Evolutionary conservation across 768 basidiomycete genomes (phyloP), one percentile per base, ranked within the genome.

Genomic region (Pisolithus albus): DNA sequence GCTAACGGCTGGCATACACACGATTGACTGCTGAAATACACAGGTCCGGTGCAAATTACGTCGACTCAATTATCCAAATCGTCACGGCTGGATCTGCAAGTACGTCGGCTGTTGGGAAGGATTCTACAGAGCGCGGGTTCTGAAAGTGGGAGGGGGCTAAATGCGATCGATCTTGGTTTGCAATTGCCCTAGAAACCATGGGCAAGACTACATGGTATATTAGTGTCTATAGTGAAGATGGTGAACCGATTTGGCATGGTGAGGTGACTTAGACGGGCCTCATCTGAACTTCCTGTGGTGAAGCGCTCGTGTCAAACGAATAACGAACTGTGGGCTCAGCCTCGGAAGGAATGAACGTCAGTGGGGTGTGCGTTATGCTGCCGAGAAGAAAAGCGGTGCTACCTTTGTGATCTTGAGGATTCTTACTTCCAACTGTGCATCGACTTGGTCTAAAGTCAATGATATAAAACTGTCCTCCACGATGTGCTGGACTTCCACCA

Each of bases 41-140:
- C 60, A 89, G 86, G 87, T 92, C 90, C 56, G 92, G 92, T 34
- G 92, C 92, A 21, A 88, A 86, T 62, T 95, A 94, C 67, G 82
- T 92, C 52, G 92, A 95, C 69, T 72, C 86, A 49, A 92, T 95
- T 56, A 70, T 95, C 47, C 81, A 81, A 38, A 88, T 82, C 15
- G 80, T 95, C 19, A 86, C 90, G 7, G 89, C 88, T 9, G 92
- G 92, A 51, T 92, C 90, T 9, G 91, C 91, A 28, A 88, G 86
- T 60, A 93, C 92, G 4, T 88, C 84, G 8, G 79, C 88, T 15
- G 69, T 83, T 52, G 92, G 92, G 26, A 82, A 83, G 61, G 92
- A 92, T 64, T 94, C 92, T 18, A 95, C 92, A 16, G 92, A 95
- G 67, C 83, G 92, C 60, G 72, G 76, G 10, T 95, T 94, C 74